Evolutionary conservation across 257 asterid genomes (phyloP).

Genomic region (Jacaranda copaia): DNA sequence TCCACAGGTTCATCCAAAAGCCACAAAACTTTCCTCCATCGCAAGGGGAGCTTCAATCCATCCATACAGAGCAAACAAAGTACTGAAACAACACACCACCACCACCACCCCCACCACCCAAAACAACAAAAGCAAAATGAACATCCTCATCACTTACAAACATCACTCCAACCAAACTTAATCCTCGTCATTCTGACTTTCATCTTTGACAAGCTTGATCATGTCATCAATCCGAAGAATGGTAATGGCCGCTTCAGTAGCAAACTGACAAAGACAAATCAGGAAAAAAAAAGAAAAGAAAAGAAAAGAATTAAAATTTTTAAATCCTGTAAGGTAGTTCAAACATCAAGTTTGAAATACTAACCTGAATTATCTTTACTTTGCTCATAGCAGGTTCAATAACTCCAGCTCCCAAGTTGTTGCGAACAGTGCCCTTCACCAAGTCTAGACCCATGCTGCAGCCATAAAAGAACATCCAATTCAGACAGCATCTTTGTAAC

Average conservation of each 20-base stretch:
- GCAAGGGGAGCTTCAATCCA: slow-evolving; percentile 30
- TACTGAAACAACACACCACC: slow-evolving; percentile 12
- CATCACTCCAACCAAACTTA: slow-evolving; percentile 22
- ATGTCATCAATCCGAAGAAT: slow-evolving; percentile 97
- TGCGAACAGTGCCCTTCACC: slow-evolving; percentile 76
- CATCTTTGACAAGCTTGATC: slow-evolving; percentile 92
- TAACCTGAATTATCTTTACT: slow-evolving; percentile 95
- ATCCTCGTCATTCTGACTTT: slow-evolving; percentile 67
- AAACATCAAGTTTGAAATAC: neutral
- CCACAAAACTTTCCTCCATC: slow-evolving; percentile 43
- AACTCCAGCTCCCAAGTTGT: slow-evolving; percentile 94
- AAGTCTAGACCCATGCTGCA: slow-evolving; percentile 97
- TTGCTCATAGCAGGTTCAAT: slow-evolving; percentile 99
- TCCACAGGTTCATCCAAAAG: slow-evolving; percentile 23
- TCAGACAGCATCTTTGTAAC: slow-evolving; percentile 20
- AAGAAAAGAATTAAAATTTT: neutral
- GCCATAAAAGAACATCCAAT: slow-evolving; percentile 24
- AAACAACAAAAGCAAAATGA: no score
- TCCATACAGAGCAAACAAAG: slow-evolving; percentile 5
- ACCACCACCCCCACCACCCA: neutral
- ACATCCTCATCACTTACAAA: slow-evolving; percentile 10
- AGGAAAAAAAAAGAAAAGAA: neutral
- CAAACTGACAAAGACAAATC: slow-evolving; percentile 63
- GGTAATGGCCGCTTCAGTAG: slow-evolving; percentile 98
- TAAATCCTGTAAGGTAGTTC: neutral